Percentiles rank a stretch among this genome's conserved stretches.
Evolutionary conservation across 2,329 filamentous ascomycete species (phyloP).

Genomic region (Stemphylium vesicarium): DNA sequence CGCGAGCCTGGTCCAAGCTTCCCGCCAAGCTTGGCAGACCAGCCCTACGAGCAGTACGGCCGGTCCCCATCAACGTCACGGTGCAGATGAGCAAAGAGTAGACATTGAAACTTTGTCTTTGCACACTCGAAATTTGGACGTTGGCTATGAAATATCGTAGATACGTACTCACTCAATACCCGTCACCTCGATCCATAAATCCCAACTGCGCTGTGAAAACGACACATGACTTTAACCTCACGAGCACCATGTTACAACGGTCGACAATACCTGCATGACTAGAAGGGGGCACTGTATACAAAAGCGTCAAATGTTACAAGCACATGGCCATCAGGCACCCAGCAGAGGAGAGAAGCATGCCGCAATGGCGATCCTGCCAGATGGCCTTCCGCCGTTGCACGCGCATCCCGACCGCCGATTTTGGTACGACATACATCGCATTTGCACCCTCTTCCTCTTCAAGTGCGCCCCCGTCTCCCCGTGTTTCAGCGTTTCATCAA

Average conservation of each 20-base stretch:
- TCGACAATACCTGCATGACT: too few relatives aligned
- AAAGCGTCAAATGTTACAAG: too few relatives aligned
- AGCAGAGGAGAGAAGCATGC: too few relatives aligned
- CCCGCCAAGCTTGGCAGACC: constrained; percentile 7
- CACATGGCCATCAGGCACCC: too few relatives aligned
- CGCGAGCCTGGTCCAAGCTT: constrained; percentile 11
- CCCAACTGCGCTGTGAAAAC: too few relatives aligned
- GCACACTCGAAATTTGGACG: background rate
- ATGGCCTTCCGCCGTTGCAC: constrained; percentile 13
- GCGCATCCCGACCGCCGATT: background rate
- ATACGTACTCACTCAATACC: too few relatives aligned
- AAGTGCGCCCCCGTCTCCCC: background rate
- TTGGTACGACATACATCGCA: too few relatives aligned
- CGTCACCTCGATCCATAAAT: too few relatives aligned
- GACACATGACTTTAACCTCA: too few relatives aligned
- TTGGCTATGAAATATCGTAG: too few relatives aligned
- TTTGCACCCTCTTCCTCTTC: background rate
- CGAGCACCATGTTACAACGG: too few relatives aligned
- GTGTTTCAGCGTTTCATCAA: constrained; percentile 22
- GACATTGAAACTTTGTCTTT: background rate
- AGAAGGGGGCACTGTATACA: too few relatives aligned
- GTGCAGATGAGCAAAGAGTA: background rate
- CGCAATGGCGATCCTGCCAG: constrained; percentile 11
- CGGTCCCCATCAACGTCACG: background rate
- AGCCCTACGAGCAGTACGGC: constrained; percentile 5